Evolutionary conservation across 2,329 filamentous ascomycete species (phyloP).

Genomic region (Trichothecium roseum): DNA sequence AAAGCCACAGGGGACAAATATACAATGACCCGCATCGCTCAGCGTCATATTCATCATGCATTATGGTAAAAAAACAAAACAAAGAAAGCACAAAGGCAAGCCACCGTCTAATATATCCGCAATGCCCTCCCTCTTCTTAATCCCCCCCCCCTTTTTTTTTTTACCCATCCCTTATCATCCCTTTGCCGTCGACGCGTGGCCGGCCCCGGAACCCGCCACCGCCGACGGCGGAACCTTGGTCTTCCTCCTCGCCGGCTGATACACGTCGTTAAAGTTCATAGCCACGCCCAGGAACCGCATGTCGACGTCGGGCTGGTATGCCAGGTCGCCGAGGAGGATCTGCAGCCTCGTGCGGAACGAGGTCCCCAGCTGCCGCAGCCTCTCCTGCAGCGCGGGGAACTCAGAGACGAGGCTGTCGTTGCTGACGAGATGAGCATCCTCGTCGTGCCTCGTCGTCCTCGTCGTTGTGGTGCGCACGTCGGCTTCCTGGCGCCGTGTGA

Average conservation of each 20-base stretch:
- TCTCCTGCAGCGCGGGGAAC: slow-evolving; percentile 64
- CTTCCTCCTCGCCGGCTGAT: slow-evolving; percentile 64
- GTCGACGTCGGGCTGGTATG: slow-evolving; percentile 88
- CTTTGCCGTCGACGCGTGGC: slow-evolving; percentile 12
- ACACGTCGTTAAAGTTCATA: slow-evolving; percentile 99
- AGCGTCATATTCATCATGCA: too few species aligned
- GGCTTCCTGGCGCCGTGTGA: slow-evolving; percentile 79
- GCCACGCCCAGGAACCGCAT: slow-evolving; percentile 92
- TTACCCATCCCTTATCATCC: slow-evolving; percentile 9
- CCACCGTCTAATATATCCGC: too few species aligned
- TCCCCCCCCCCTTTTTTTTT: too few species aligned
- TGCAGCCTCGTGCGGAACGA: slow-evolving; percentile 73
- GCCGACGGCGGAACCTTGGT: slow-evolving; percentile 24
- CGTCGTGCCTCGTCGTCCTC: slow-evolving; percentile 8
- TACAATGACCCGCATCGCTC: too few species aligned
- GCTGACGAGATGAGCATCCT: slow-evolving; percentile 14
- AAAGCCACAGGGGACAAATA: too few species aligned
- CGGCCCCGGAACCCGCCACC: slow-evolving; percentile 4
- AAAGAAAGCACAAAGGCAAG: too few species aligned
- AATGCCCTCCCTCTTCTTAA: too few species aligned
- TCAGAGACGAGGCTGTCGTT: slow-evolving; percentile 50
- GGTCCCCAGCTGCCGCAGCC: slow-evolving; percentile 59
- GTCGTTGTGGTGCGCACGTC: slow-evolving; percentile 58
- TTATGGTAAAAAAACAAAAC: too few species aligned
- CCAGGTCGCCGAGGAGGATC: slow-evolving; percentile 76